phyloP scores from a whole-genome alignment of 2,329 filamentous ascomycete species.

The Microsporum ferrugineum region DNA sequence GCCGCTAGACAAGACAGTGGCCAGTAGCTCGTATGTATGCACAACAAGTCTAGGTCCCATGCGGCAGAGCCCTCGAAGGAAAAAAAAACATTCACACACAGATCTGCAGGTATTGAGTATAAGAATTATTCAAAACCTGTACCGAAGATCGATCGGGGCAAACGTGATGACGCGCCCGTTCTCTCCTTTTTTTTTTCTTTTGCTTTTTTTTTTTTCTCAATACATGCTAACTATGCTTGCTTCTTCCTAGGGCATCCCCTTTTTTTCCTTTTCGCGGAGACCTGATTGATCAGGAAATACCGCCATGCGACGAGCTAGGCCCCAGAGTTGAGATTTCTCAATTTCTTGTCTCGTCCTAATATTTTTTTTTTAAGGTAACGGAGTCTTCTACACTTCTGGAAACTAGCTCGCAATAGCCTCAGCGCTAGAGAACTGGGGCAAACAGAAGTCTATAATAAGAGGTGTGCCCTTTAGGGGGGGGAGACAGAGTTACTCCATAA shows the following conservation, averaged over 20 bases:
- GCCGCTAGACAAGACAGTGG: background rate
- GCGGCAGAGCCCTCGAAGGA: background rate
- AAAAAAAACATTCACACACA: background rate
- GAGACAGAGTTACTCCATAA: background rate
- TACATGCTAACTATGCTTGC: background rate
- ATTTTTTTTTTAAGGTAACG: background rate
- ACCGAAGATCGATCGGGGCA: background rate
- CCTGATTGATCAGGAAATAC: background rate
- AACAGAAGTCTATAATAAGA: background rate
- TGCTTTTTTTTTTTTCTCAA: background rate
- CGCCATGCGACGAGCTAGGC: background rate
- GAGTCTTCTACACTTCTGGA: slow-evolving; percentile 1
- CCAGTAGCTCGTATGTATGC: background rate
- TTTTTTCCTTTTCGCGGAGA: background rate
- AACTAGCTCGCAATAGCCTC: slow-evolving; percentile 1
- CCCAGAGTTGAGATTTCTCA: background rate
- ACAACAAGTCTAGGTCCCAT: background rate
- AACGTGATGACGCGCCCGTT: background rate
- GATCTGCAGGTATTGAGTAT: too few species aligned
- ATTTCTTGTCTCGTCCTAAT: background rate
- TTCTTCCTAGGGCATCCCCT: background rate
- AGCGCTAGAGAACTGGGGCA: background rate
- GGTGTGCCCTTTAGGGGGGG: background rate
- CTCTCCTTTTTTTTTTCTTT: background rate
- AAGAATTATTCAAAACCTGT: background rate